phyloP scores from a whole-genome alignment of 768 basidiomycete genomes.

The Exidia glandulosa region DNA sequence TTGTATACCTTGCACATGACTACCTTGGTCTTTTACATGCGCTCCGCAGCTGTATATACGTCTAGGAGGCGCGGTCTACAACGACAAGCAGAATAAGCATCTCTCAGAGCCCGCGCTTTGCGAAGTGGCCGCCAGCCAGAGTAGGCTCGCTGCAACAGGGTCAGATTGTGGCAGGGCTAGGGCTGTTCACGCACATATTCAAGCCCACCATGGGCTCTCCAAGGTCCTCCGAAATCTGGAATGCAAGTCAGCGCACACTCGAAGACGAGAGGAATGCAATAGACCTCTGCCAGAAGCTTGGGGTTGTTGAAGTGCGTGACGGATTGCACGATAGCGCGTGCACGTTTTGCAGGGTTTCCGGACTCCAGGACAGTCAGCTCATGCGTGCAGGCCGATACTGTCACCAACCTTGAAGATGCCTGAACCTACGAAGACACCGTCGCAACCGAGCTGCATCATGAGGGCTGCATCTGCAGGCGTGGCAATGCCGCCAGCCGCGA shows the following conservation, averaged over 20 bases:
- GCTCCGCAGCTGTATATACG: background rate
- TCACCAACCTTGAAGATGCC: slow-evolving; percentile 86
- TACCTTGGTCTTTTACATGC: background rate
- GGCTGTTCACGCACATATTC: slow-evolving; percentile 53
- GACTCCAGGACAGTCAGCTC: slow-evolving; percentile 37
- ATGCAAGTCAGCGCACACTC: slow-evolving; percentile 1
- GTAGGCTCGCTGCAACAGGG: background rate
- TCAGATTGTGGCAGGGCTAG: background rate
- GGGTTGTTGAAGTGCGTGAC: slow-evolving; percentile 95
- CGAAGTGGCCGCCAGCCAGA: background rate
- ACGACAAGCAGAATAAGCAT: background rate
- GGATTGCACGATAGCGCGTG: slow-evolving; percentile 92
- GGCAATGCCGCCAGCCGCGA: slow-evolving; percentile 89
- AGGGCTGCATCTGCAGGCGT: slow-evolving; percentile 93
- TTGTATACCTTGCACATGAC: no score
- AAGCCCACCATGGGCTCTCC: slow-evolving; percentile 92
- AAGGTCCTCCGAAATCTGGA: slow-evolving; percentile 66
- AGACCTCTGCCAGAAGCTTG: slow-evolving; percentile 78
- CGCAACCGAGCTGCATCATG: slow-evolving; percentile 98
- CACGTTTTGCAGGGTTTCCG: slow-evolving; percentile 86
- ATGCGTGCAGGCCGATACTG: background rate
- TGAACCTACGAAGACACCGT: slow-evolving; percentile 97
- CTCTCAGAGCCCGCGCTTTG: background rate
- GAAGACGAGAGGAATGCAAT: slow-evolving; percentile 4
- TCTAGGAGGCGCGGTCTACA: background rate